These are phyloP conservation scores for Microcyclospora tardicrescens DNA, from an alignment of 2,329 filamentous ascomycete species.

Conservation along the genomic window DNA sequence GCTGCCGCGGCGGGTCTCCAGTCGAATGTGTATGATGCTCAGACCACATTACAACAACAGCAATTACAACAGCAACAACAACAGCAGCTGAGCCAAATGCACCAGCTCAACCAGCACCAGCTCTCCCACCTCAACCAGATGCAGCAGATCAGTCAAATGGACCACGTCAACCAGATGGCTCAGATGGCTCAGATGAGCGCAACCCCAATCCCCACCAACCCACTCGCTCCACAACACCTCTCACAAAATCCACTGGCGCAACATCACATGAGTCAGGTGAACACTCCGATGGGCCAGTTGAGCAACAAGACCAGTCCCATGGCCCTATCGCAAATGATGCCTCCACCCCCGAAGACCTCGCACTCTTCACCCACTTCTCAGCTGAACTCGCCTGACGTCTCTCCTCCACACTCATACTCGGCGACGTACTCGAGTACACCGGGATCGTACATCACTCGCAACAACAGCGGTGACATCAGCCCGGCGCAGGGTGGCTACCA, in stretches of 20 bases:
- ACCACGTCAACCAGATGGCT: constrained; percentile 5
- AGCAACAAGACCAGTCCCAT: constrained; percentile 1
- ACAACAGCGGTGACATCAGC: constrained; percentile 34
- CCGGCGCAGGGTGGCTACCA: constrained; percentile 31
- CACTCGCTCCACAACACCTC: constrained; percentile 6
- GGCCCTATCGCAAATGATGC: constrained; percentile 49
- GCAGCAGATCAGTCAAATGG: constrained; percentile 15
- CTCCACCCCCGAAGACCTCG: constrained; percentile 64
- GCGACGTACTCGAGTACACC: constrained; percentile 46
- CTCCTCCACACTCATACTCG: constrained; percentile 73
- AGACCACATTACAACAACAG: constrained; percentile 30
- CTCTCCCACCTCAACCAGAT: constrained; percentile 15
- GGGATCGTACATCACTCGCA: constrained; percentile 45
- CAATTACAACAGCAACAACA: constrained; percentile 70
- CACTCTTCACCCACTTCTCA: constrained; percentile 81
- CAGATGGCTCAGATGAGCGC: constrained; percentile 9
- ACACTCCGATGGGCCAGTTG: constrained; percentile 1
- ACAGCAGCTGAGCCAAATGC: constrained; percentile 64
- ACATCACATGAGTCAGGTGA: constrained; percentile 5
- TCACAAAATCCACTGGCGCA: constrained; percentile 7
- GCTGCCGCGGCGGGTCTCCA: constrained; percentile 39
- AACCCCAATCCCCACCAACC: constrained; percentile 3
- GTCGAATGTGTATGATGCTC: constrained; percentile 33
- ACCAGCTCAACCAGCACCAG: constrained; percentile 41
- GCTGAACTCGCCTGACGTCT: constrained; percentile 86